Evolutionary conservation across 257 asterid genomes (phyloP), one percentile per base, ranked within the genome.

Genomic region (Solanum tarijense): DNA sequence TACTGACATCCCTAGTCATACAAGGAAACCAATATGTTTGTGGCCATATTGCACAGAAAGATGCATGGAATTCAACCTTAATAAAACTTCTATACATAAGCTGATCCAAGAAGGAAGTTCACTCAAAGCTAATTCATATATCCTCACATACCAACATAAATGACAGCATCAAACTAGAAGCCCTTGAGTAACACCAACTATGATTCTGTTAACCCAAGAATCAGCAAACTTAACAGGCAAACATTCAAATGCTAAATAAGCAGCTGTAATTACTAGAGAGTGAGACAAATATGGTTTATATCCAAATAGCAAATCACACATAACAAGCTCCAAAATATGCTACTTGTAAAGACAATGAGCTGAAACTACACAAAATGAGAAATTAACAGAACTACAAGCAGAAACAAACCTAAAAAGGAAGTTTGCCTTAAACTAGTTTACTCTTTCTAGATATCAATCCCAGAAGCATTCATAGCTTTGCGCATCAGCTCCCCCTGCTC

Each of bases 401-500:
- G 20, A 82, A 46, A 79, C 29, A 18, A 48, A 46, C 62, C 43
- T 31, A 82, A 9, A 29, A 82, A 48, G 27, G 68, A 81, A 16
- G 18, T 29, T 29, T 3, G 5, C 41, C 16, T 6, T 14, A 79
- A 79, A 43, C 8, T 43, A 41, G 58, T 79, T 41, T 41, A 78
- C 84, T 39, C 7, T 78, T 78, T 13, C 60, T 41, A 81, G 68
- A 46, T 81, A 12, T 27, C n/a, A 81, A 46, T 46, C 43, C 72
- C 89, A 1, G 55, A 14, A 7, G 88, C 83, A 85, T 86, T 90
- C 87, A 90, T 34, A 12, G n/a, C 88, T 66, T 86, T 90, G 87
- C 89, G 27, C 31, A 95, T 90, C 46, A 91, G 89, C 88, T 72
- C 92, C 0, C 89, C 32, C 72, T 92, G 92, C 8, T 90, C 92